These are phyloP conservation scores for Hypoxylon sp. DNA, from an alignment of 2,329 filamentous ascomycete species.

Conservation along the genomic window DNA sequence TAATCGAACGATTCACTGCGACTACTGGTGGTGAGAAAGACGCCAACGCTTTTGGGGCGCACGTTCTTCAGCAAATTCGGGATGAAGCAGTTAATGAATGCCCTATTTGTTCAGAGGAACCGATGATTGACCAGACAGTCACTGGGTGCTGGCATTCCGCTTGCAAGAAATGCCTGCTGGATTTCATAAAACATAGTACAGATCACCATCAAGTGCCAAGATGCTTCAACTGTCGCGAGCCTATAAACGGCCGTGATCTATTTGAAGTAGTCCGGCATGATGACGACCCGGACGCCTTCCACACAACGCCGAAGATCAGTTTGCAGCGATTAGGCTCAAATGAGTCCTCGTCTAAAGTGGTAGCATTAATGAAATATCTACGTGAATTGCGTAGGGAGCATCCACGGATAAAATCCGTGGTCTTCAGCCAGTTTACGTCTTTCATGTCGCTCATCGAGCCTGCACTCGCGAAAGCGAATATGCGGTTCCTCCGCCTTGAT, in stretches of 20 bases:
- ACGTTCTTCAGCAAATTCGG: constrained; percentile 92
- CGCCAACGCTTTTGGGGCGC: constrained; percentile 82
- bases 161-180: constrained; percentile 92
- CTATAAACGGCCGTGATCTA: constrained; percentile 85
- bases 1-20: constrained; percentile 87
- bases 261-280: constrained; percentile 93
- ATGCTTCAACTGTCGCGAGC: constrained; percentile 92
- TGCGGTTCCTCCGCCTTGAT: constrained; percentile 89
- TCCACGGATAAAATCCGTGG: constrained; percentile 85
- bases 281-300: constrained; percentile 64
- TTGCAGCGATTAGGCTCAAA: constrained; percentile 73
- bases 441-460: constrained; percentile 94
- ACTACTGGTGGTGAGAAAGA: constrained; percentile 73
- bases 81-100: constrained; percentile 91
- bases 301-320: constrained; percentile 67
- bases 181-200: constrained; percentile 89
- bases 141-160: constrained; percentile 98
- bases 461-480: constrained; percentile 78
- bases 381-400: constrained; percentile 76
- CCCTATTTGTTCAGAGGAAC: constrained; percentile 94
- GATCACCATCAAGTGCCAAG: constrained; percentile 81
- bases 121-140: constrained; percentile 94
- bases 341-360: constrained; percentile 89
- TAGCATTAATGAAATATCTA: constrained; percentile 82
- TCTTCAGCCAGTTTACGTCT: constrained; percentile 98